Evolutionary conservation across 352 stramenopile species (phyloP).

Genomic region (Globisporangium lucens): DNA sequence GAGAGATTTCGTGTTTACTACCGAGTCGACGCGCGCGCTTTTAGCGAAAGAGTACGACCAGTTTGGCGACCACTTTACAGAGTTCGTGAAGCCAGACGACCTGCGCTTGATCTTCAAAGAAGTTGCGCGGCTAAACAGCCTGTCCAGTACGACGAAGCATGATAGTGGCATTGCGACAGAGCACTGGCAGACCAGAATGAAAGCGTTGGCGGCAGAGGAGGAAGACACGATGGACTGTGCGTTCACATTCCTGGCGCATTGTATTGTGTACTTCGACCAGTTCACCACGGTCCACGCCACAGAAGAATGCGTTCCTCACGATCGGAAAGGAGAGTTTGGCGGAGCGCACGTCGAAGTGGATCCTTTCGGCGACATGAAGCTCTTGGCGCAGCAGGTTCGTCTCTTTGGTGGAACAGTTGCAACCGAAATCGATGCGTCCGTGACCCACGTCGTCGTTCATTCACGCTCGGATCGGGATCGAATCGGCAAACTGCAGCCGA

Average conservation of each 20-base stretch:
- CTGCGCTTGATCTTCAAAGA: slow-evolving; percentile 51
- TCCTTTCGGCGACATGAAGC: slow-evolving; percentile 36
- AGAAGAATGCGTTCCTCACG: background rate
- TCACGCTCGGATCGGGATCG: slow-evolving; percentile 21
- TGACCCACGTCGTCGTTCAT: slow-evolving; percentile 65
- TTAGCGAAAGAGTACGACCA: slow-evolving; percentile 70
- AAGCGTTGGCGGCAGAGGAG: slow-evolving; percentile 47
- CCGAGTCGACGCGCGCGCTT: slow-evolving; percentile 37
- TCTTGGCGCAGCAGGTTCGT: slow-evolving; percentile 55
- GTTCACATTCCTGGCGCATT: slow-evolving; percentile 74
- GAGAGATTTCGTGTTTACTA: slow-evolving; percentile 74
- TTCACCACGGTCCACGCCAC: slow-evolving; percentile 22
- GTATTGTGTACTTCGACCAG: slow-evolving; percentile 61
- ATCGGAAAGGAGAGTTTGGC: background rate
- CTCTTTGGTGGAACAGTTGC: slow-evolving; percentile 52
- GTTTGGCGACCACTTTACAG: slow-evolving; percentile 76
- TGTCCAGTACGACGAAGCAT: background rate
- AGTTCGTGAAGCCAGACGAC: slow-evolving; percentile 43
- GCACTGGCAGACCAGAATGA: slow-evolving; percentile 51
- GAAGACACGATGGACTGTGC: slow-evolving; percentile 63
- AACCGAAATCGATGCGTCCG: slow-evolving; percentile 31
- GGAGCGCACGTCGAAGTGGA: slow-evolving; percentile 17
- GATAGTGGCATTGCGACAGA: background rate
- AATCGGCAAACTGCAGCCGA: slow-evolving; percentile 38
- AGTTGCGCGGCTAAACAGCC: slow-evolving; percentile 14